These are phyloP conservation scores for Xylaria castorea DNA, from an alignment of 495 filamentous ascomycete genomes.

Conservation along the genomic window DNA sequence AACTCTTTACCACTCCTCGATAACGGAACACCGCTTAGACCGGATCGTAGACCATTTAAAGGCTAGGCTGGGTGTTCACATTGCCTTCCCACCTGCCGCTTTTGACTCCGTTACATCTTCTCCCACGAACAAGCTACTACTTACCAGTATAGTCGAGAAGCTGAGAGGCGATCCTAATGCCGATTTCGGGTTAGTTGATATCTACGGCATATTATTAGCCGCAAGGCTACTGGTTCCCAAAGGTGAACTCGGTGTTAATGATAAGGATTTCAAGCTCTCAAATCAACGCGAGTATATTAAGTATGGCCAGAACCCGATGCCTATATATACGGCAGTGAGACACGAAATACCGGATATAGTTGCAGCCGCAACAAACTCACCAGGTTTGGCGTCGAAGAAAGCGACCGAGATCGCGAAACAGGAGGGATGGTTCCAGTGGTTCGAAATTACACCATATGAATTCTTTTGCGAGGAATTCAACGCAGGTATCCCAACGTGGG, in stretches of 20 bases:
- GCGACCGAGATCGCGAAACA: constrained; percentile 69
- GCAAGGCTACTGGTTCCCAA: constrained; percentile 84
- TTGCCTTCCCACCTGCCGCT: constrained; percentile 87
- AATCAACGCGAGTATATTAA: constrained; percentile 76
- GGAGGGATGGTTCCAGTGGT: constrained; percentile 97
- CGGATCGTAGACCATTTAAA: constrained; percentile 84
- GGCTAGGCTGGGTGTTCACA: constrained; percentile 79
- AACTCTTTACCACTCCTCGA: constrained; percentile 83
- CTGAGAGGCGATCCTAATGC: constrained; percentile 80
- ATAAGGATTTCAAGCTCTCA: constrained; percentile 84
- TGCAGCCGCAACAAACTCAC: constrained; percentile 51
- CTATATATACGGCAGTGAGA: constrained; percentile 92
- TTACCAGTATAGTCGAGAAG: constrained; percentile 89
- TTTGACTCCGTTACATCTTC: constrained; percentile 76
- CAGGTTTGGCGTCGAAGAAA: constrained; percentile 50
- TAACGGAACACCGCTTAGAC: constrained; percentile 68
- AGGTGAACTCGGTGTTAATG: constrained; percentile 77
- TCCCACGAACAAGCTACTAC: constrained; percentile 90
- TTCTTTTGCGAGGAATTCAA: constrained; percentile 89
- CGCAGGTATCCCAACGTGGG: constrained; percentile 95
- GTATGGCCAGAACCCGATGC: constrained; percentile 81
- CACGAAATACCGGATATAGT: constrained; percentile 86
- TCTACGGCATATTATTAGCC: constrained; percentile 86
- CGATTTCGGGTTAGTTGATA: constrained; percentile 87
- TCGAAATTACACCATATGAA: constrained; percentile 94